Conservation (phyloP, 768 basidiomycete species). For the Lyophyllum decastes region DNA sequence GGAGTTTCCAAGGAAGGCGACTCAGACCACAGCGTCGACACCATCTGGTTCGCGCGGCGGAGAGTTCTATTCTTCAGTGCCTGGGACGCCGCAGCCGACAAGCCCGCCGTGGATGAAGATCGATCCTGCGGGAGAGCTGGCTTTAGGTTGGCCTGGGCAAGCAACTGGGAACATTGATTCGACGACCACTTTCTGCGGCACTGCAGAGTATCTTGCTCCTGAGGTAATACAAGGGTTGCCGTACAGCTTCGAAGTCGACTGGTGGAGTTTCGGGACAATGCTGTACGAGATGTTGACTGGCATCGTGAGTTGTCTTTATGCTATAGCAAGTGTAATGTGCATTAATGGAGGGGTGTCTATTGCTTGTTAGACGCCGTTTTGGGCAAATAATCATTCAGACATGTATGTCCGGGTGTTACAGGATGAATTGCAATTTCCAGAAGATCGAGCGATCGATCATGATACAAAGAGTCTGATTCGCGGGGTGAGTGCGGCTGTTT, state of each 20-base stretch:
- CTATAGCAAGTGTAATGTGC: background rate
- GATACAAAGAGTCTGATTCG: slow-evolving; percentile 95
- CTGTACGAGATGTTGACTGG: slow-evolving; percentile 96
- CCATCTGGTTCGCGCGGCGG: slow-evolving; percentile 48
- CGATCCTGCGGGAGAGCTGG: slow-evolving; percentile 54
- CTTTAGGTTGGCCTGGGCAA: slow-evolving; percentile 59
- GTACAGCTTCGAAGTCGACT: slow-evolving; percentile 94
- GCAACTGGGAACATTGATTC: slow-evolving; percentile 54
- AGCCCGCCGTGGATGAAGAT: slow-evolving; percentile 81
- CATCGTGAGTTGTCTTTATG: slow-evolving; percentile 61
- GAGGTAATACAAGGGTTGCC: slow-evolving; percentile 92
- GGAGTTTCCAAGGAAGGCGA: slow-evolving; percentile 70
- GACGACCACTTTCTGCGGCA: slow-evolving; percentile 90
- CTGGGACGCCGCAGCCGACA: slow-evolving; percentile 42
- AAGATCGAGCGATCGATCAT: slow-evolving; percentile 89
- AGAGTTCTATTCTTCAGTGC: slow-evolving; percentile 57
- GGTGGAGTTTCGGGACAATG: slow-evolving; percentile 99
- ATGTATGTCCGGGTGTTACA: slow-evolving; percentile 94
- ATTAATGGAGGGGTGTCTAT: slow-evolving; percentile 14
- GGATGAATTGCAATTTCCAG: slow-evolving; percentile 87
- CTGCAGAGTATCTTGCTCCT: slow-evolving; percentile 95
- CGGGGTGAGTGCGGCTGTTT: slow-evolving; percentile 60
- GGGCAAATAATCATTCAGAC: slow-evolving; percentile 90
- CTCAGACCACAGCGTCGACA: slow-evolving; percentile 55
- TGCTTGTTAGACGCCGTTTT: slow-evolving; percentile 76